Evolutionary conservation across 2,329 filamentous ascomycete species (phyloP).

Genomic region (Phaeophleospora eucalypticola): DNA sequence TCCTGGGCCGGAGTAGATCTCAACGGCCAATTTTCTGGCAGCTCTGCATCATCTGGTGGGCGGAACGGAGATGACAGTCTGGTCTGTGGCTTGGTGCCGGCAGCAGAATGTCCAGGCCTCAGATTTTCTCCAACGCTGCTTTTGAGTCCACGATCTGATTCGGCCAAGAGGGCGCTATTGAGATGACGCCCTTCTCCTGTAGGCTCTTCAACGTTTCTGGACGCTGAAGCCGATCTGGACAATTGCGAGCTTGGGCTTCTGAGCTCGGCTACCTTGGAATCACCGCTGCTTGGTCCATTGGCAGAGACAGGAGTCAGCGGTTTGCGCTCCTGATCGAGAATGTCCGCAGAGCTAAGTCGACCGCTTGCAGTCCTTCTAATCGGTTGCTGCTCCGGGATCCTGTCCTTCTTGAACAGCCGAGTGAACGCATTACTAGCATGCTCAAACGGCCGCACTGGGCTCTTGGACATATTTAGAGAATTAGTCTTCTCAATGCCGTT

Average conservation of each 20-base stretch:
- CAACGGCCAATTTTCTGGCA: slow-evolving; percentile 26
- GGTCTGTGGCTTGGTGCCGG: slow-evolving; percentile 6
- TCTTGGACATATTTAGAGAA: slow-evolving; percentile 29
- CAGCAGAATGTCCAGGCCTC: background rate
- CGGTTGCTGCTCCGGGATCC: slow-evolving; percentile 18
- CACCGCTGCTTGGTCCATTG: background rate
- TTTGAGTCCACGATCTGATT: too few relatives aligned
- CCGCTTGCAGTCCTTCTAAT: slow-evolving; percentile 14
- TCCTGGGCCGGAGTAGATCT: slow-evolving; percentile 5
- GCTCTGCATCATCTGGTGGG: slow-evolving; percentile 4
- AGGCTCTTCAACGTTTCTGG: too few relatives aligned
- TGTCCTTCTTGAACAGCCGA: slow-evolving; percentile 33
- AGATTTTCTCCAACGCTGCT: background rate
- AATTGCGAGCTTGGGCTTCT: background rate
- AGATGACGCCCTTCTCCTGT: too few relatives aligned
- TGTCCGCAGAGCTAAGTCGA: background rate
- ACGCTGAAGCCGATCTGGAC: too few relatives aligned
- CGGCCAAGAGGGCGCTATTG: too few relatives aligned
- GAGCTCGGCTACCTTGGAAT: background rate
- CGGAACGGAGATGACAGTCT: slow-evolving; percentile 10
- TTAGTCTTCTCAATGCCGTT: slow-evolving; percentile 27
- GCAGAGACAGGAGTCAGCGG: background rate
- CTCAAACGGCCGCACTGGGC: slow-evolving; percentile 36
- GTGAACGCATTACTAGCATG: slow-evolving; percentile 38
- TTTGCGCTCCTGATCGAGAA: background rate